Evolutionary conservation across 257 asterid genomes (phyloP), one percentile per base, ranked within the genome.

Genomic region (Solanum medicagineum): DNA sequence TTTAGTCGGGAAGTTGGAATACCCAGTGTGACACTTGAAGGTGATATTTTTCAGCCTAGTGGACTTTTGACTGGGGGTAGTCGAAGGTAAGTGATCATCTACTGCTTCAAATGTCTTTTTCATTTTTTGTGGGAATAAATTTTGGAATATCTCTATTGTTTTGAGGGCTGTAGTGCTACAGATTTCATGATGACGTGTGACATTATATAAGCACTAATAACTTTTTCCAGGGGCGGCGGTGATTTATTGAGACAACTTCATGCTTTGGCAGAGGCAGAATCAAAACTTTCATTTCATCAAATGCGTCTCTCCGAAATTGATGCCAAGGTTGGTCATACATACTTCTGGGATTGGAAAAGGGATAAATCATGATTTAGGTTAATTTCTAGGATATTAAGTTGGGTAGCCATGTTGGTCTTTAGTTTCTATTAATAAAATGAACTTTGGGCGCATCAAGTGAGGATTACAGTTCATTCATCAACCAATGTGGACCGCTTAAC

Each of bases 21-120:
- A 81, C 95, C 97, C 36, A 94, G 94, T 85, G 98, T 94, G 83
- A 92, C 95, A 49, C 89, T 95, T 36, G 95, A 94, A 91, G 99
- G 98, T 77, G 98, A 95, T 90, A 93, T 96, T 85, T 96, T 94
- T 88, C 97, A 95, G 92, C 98, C 99, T 51, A 95, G 97, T 90
- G 98, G 97, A 83, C 95, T 95, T 89, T 80, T 96, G 90, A 96
- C 99, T 84, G 99, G 99, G 87, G 99, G 99, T 81, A 96, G 99
- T 87, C 97, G 98, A 86, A 95, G 87, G 99, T 96, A 92, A 90
- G 93, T 74, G 63, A 81, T 84, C 17, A 73, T 85, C 81, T 60
- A 77, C 74, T 85, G 81, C 87, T 19, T 82, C 20, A 42, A 29
- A 55, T 69, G 60, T n/a, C 10, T 29, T 26, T 26, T 14, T 22